Evolutionary conservation across 1,139 yeast genomes (phyloP).

Genomic region (Pichia sp.): DNA sequence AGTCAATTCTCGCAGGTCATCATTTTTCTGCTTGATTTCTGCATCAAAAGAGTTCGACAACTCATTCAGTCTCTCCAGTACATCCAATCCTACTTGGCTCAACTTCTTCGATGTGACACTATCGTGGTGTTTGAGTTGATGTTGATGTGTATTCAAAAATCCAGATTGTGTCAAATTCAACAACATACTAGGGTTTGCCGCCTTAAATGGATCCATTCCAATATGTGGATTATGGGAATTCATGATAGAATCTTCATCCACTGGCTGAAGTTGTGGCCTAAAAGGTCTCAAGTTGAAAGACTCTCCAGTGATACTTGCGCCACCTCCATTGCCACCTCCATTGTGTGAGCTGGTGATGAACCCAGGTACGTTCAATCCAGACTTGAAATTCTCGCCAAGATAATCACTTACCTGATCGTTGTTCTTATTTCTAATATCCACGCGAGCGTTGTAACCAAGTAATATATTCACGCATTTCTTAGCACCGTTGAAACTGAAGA

Average conservation of each 20-base stretch:
- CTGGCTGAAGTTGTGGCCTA: constrained; percentile 4
- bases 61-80: constrained; percentile 42
- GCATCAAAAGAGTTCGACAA: constrained; percentile 49
- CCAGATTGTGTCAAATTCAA: constrained; percentile 5
- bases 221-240: neutral
- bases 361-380: neutral
- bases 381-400: constrained; percentile 35
- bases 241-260: neutral
- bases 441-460: constrained; percentile 63
- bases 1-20: constrained; percentile 25
- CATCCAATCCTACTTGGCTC: constrained; percentile 36
- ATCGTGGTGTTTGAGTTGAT: neutral
- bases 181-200: neutral
- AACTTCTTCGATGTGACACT: constrained; percentile 31
- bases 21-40: constrained; percentile 45
- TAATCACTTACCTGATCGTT: constrained; percentile 74
- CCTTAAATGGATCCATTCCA: constrained; percentile 8
- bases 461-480: constrained; percentile 69
- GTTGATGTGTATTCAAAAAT: neutral
- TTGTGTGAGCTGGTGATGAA: neutral
- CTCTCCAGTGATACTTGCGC: constrained; percentile 1
- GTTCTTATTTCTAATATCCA: constrained; percentile 63
- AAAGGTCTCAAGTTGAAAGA: constrained; percentile 13
- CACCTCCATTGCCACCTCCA: neutral
- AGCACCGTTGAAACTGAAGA: constrained; percentile 71